A percentile compares a stretch with the other conserved stretches of the same genome.
phyloP scores from a whole-genome alignment of 257 asterid species.

The Lithospermum erythrorhizon region DNA sequence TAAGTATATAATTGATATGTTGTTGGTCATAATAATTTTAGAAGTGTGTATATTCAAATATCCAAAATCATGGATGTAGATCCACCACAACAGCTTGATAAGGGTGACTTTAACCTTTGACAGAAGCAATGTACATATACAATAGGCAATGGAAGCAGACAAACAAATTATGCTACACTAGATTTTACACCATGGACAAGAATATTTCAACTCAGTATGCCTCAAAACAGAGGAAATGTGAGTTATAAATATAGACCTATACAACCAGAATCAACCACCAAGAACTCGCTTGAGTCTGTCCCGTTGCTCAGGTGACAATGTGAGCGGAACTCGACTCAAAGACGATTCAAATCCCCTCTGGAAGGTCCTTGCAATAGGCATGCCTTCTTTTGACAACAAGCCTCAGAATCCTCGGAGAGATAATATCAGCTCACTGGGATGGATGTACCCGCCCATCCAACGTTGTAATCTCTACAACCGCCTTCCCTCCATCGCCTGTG shows the following conservation, averaged over 20 bases:
- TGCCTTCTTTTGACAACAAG: constrained; percentile 61
- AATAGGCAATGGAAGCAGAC: not conserved
- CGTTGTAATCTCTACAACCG: constrained; percentile 25
- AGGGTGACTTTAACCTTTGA: no score
- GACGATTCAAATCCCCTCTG: constrained; percentile 57
- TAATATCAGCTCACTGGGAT: constrained; percentile 36
- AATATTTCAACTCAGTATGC: no score
- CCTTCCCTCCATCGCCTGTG: constrained; percentile 69
- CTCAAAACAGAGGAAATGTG: not conserved
- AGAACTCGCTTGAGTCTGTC: constrained; percentile 40
- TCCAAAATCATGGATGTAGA: no score
- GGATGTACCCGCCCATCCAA: constrained; percentile 46
- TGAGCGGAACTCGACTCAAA: constrained; percentile 64
- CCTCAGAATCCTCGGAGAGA: constrained; percentile 39
- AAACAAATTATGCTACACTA: no score
- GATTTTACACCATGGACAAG: no score
- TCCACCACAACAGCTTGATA: no score
- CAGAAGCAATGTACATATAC: no score
- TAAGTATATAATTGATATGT: no score
- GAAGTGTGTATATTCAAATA: no score
- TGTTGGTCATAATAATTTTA: no score
- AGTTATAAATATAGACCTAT: not conserved
- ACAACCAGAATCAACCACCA: constrained; percentile 22
- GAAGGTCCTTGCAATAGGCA: constrained; percentile 63
- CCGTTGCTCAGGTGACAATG: constrained; percentile 51